Evolutionary conservation across 495 filamentous ascomycete species (phyloP).

Genomic region (Penicillium bialowiezense): DNA sequence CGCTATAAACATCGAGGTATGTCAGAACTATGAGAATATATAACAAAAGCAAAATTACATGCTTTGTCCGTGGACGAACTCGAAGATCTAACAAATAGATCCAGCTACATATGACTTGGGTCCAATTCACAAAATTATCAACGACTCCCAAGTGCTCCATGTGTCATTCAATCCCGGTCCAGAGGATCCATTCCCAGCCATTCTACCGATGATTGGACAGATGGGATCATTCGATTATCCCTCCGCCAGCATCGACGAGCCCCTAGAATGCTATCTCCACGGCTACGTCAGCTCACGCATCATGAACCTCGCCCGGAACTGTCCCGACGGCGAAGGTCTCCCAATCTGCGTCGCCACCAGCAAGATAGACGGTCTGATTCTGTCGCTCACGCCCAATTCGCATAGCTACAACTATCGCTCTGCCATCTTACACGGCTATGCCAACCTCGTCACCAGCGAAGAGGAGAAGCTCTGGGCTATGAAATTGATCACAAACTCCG

Average conservation of each 20-base stretch:
- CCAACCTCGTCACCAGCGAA: constrained; percentile 58
- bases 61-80: no score
- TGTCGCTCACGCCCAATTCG: constrained; percentile 72
- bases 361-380: constrained; percentile 70
- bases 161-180: constrained; percentile 71
- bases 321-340: constrained; percentile 47
- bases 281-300: constrained; percentile 81
- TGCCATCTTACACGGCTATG: constrained; percentile 75
- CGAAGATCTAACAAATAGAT: constrained; percentile 8
- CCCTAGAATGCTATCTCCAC: constrained; percentile 81
- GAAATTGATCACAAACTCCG: constrained; percentile 73
- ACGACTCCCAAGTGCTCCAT: constrained; percentile 72
- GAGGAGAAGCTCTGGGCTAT: constrained; percentile 83
- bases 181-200: constrained; percentile 67
- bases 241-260: constrained; percentile 59
- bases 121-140: constrained; percentile 79
- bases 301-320: constrained; percentile 61
- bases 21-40: neutral
- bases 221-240: constrained; percentile 71
- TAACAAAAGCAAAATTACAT: no score
- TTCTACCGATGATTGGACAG: constrained; percentile 85
- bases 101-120: constrained; percentile 71
- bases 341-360: constrained; percentile 66
- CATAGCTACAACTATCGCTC: constrained; percentile 91
- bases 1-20: constrained; percentile 66